Evolutionary conservation across 1,139 yeast species (phyloP), one percentile per base, ranked within the genome.

Genomic region (Zygoascus meyerae): DNA sequence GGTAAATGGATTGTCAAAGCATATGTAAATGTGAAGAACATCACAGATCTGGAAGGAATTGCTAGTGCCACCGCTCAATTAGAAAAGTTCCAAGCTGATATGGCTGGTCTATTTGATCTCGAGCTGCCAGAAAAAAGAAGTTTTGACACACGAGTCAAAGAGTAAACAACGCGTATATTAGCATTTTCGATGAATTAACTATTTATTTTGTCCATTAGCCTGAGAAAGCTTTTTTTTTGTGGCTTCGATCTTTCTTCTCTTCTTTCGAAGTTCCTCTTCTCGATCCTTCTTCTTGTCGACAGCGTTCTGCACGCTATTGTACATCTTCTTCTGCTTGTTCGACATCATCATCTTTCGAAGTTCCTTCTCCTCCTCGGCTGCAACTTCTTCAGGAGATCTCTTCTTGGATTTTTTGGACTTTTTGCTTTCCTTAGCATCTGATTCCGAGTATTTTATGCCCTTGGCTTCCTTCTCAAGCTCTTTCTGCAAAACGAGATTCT

Each of bases 271-370:
- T 47, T 77, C 79, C 49, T 83, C 85, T 59, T 80, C 79, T 68
- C 94, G 81, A 50, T 77, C 77, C 63, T 86, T 92, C 70, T 87
- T 86, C 77, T 86, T 82, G 50, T 84, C 83, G 61, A 85, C 80
- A 50, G 95, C 94, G 65, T 87, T 83, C 73, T 87, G 94, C 95
- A 92, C 86, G 82, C 86, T 86, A 73, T 85, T 84, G 75, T 92
- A 92, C 58, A 90, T 76, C 70, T 86, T 87, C 75, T 90, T 85
- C 72, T 92, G 95, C 69, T 90, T 92, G 73, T 89, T 90, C 58
- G 94, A 78, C 97, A 92, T 90, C 98, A 92, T 92, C 65, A 89
- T 87, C 78, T 81, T 83, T 72, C 83, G 85, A 69, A 87, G 76
- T 57, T 86, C 95, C 70, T 85, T 84, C 63, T 83, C 95, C 28